phyloP scores from a whole-genome alignment of 1,284 basidiomycete genomes.

The Cryptococcus jaspeensis region DNA sequence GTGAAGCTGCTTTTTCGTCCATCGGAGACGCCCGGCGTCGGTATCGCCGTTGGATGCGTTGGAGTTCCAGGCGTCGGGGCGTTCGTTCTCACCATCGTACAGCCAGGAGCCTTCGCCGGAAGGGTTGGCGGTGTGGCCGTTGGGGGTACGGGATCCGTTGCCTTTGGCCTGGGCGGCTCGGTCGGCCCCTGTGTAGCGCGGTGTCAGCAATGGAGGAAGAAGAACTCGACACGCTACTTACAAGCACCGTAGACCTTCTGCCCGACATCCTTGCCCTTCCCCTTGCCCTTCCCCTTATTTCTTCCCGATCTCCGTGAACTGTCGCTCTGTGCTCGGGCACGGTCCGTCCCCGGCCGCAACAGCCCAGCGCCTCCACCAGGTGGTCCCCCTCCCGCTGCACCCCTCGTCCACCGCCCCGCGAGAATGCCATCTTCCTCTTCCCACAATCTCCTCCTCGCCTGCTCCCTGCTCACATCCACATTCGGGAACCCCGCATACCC shows the following conservation, averaged over 20 bases:
- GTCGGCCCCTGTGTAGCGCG: constrained; percentile 29
- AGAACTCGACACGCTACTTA: constrained; percentile 22
- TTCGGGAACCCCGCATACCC: constrained; percentile 91
- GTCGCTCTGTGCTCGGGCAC: constrained; percentile 22
- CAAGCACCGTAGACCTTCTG: constrained; percentile 48
- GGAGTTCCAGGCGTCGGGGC: constrained; percentile 23
- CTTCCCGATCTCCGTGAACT: constrained; percentile 17
- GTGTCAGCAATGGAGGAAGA: constrained; percentile 5
- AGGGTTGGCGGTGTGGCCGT: constrained; percentile 10
- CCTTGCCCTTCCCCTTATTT: constrained; percentile 25
- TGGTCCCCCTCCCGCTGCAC: constrained; percentile 43
- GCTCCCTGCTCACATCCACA: constrained; percentile 70
- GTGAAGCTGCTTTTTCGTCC: constrained; percentile 26
- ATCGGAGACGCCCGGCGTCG: constrained; percentile 20
- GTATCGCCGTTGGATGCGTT: constrained; percentile 10
- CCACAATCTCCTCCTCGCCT: constrained; percentile 33
- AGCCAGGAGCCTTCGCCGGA: constrained; percentile 22
- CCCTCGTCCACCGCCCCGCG: constrained; percentile 64
- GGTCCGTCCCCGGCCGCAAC: not conserved
- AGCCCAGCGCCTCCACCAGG: not conserved
- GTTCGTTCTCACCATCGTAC: constrained; percentile 40
- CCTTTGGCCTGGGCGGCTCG: constrained; percentile 11
- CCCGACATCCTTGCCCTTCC: constrained; percentile 14
- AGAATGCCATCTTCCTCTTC: constrained; percentile 51
- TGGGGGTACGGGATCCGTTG: constrained; percentile 8